Conservation (phyloP, 2,329 filamentous ascomycete genomes). For the Ilyonectria destructans region DNA sequence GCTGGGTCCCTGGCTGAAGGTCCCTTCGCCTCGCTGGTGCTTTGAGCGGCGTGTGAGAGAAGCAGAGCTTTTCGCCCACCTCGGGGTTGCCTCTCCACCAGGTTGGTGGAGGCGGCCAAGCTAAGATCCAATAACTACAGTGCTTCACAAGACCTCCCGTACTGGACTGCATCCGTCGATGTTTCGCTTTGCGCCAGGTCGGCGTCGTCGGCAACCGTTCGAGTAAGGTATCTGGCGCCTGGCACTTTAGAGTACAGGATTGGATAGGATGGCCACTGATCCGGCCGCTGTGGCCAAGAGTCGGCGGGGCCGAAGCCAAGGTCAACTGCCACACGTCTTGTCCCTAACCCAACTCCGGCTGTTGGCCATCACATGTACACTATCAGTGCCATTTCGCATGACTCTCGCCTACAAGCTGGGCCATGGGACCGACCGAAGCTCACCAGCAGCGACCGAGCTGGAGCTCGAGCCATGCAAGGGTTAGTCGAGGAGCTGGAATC, state of each 20-base stretch:
- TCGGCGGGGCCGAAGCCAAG: constrained; percentile 51
- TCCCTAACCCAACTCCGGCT: constrained; percentile 51
- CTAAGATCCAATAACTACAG: background rate
- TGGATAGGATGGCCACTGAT: constrained; percentile 25
- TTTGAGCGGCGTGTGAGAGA: constrained; percentile 19
- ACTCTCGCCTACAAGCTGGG: constrained; percentile 47
- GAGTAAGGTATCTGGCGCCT: constrained; percentile 22
- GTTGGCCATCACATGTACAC: constrained; percentile 50
- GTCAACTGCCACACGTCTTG: constrained; percentile 50
- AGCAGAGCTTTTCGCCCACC: constrained; percentile 1
- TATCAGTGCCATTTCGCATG: constrained; percentile 42
- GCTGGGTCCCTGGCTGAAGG: constrained; percentile 44
- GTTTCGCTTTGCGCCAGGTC: constrained; percentile 14
- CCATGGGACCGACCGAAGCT: constrained; percentile 42
- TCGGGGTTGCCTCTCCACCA: constrained; percentile 1
- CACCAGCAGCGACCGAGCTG: constrained; percentile 35
- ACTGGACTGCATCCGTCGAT: constrained; percentile 9
- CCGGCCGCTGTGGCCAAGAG: constrained; percentile 29
- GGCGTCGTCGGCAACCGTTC: constrained; percentile 14
- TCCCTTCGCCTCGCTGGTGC: constrained; percentile 36
- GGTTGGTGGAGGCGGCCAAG: background rate
- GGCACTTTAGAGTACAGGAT: constrained; percentile 10
- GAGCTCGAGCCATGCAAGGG: constrained; percentile 39
- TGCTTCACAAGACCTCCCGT: background rate
- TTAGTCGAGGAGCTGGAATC: constrained; percentile 40